These are phyloP conservation scores for Salix caprea DNA, from an alignment of 345 rosid genomes.

Conservation along the genomic window DNA sequence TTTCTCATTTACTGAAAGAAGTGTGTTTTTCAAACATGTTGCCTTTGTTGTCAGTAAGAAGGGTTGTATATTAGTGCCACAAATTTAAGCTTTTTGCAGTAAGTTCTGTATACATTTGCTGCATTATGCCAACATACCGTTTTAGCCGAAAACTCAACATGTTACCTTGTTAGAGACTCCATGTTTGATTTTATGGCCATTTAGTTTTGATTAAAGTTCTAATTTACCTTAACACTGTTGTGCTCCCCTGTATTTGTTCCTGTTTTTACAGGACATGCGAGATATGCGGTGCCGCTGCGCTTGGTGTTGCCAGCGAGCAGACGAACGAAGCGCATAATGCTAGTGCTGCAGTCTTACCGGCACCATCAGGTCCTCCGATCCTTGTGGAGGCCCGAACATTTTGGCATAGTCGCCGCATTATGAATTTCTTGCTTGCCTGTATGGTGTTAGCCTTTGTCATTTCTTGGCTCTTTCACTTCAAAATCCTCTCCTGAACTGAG, in stretches of 20 bases:
- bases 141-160: neutral
- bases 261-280: constrained; percentile 48
- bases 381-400: constrained; percentile 38
- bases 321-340: constrained; percentile 24
- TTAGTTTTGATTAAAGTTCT: neutral
- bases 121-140: neutral
- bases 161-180: neutral
- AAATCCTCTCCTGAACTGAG: constrained; percentile 23
- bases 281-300: constrained; percentile 56
- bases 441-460: constrained; percentile 58
- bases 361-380: constrained; percentile 30
- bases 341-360: constrained; percentile 19
- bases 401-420: constrained; percentile 59
- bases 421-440: constrained; percentile 58
- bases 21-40: neutral
- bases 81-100: too few relatives aligned
- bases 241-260: neutral
- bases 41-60: neutral
- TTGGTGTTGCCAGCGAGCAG: constrained; percentile 42
- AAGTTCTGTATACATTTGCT: neutral
- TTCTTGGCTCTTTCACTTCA: constrained; percentile 67
- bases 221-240: neutral
- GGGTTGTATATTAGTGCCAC: too few relatives aligned
- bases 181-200: neutral
- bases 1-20: neutral